These are phyloP conservation scores for Hypoxylon sp. DNA, from an alignment of 2,329 filamentous ascomycete species.

Conservation along the genomic window DNA sequence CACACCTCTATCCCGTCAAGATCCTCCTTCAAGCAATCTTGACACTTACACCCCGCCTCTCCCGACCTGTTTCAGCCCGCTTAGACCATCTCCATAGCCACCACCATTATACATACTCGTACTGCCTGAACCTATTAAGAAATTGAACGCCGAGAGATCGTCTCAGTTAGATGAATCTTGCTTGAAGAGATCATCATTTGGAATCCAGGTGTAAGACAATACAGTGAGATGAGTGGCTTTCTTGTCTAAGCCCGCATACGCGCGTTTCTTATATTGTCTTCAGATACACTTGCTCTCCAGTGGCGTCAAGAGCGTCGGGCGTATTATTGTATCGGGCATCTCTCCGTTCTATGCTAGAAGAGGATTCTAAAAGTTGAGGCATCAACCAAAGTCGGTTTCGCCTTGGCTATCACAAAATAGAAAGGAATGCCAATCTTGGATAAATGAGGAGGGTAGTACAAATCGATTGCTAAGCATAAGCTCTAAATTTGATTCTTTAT, in stretches of 20 bases:
- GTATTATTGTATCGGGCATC: slow-evolving; percentile 3
- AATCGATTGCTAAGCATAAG: slow-evolving; percentile 38
- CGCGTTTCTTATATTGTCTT: slow-evolving; percentile 5
- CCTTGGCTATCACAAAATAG: slow-evolving; percentile 5
- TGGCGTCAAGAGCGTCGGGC: not conserved
- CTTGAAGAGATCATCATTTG: slow-evolving; percentile 2
- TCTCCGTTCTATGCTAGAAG: not conserved
- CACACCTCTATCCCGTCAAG: slow-evolving; percentile 12
- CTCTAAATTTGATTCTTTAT: slow-evolving; percentile 38
- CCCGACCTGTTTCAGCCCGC: slow-evolving; percentile 9
- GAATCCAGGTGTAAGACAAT: slow-evolving; percentile 5
- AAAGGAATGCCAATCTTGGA: slow-evolving; percentile 7
- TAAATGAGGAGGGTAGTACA: slow-evolving; percentile 23
- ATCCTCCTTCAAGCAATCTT: slow-evolving; percentile 12
- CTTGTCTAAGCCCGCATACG: not conserved
- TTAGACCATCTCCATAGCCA: slow-evolving; percentile 15
- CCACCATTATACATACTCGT: slow-evolving; percentile 3
- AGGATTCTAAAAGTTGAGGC: slow-evolving; percentile 4
- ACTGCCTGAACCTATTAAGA: not conserved
- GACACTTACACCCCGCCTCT: slow-evolving; percentile 7
- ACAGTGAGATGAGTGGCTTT: slow-evolving; percentile 24
- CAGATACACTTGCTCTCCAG: slow-evolving; percentile 3
- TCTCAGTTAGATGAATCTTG: not conserved
- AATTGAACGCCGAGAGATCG: not conserved
- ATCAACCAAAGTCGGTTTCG: slow-evolving; percentile 10